Base-by-base conservation (phyloP, 768 basidiomycete genomes). In the Boletellus emodensis region DNA sequence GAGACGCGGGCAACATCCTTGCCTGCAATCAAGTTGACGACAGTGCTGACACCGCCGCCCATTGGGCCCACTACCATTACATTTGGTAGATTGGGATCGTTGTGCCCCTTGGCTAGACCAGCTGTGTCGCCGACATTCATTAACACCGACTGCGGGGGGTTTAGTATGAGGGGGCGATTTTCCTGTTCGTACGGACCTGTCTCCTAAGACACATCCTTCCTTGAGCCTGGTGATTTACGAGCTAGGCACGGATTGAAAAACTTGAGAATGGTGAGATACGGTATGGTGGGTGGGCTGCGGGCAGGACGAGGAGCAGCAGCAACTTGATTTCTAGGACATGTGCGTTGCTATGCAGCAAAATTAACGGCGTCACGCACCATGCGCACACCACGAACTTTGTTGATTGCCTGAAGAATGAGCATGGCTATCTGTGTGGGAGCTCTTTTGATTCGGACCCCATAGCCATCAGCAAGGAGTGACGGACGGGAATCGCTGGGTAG, bases 21-120 rank as follows among this genome's bases (percentile, higher is more conserved):
- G 44, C 61, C 58, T 28, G 59, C 56, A 41, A 66, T 68, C 49
- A 66, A 35, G 54, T 68, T 68, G 63, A 66, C 59, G 41, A 66
- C 51, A 35, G 64, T 63, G 40, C 66, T 66, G 47, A 52, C 57
- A 11, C 65, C 65, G 18, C 59, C 59, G 12, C 66, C 63, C 17
- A 39, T 51, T 20, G 58, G 61, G 30, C 64, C 65, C 12, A 67
- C 45, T 6, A 66, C 61, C 35, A 66, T 47, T 8, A 68, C 26
- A 18, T 62, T 63, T 10, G 59, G 60, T 14, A 51, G 38, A 6
- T 6, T 52, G 20, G 57, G 42, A 7, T 47, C 52, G 8, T 20
- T 43, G 40, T 43, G 32, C 9, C 17, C 20, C 5, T 44, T 46
- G 26, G 48, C 49, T n/a, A 22, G 30, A 37, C 15, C 4, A 11